Evolutionary conservation across 768 basidiomycete genomes (phyloP), one percentile per base, ranked within the genome.

Genomic region (Crassisporium funariophilum): DNA sequence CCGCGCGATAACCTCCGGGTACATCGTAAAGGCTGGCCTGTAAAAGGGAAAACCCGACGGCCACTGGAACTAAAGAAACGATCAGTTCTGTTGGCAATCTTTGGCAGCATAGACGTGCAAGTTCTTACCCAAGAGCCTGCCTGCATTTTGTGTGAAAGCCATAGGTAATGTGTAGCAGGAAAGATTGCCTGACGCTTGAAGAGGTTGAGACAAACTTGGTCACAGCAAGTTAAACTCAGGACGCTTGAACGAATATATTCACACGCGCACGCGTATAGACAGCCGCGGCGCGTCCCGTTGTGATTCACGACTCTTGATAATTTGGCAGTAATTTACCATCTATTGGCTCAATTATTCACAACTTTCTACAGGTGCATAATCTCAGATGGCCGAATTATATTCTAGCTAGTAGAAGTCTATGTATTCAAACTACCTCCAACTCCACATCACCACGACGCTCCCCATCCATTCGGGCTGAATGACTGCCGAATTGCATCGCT

Each of bases 401-500:
- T 33, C 16, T 7, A 12, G 31, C 6, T 11, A 25, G 35, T 17
- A 20, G 31, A 29, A 15, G 21, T 43, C 39, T 47, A 21, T 12
- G 29, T 46, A 61, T 31, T 71, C 62, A n/a, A n/a, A n/a, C n/a
- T n/a, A n/a, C n/a, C n/a, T n/a, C n/a, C 55, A 76, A 52, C 6
- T 61, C 49, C 16, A 57, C 59, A 61, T 83, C 80, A 2, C 86
- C 88, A 27, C 77, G 75, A 47, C 65, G 68, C 37, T 81, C 79
- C 2, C 81, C 84, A 13, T 85, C 83, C 90, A 93, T 91, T 48
- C 89, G 72, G 13, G 91, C 91, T 22, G 90, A 88, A 66, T 84
- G 83, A 58, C 81, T 89, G 13, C 95, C 95, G 69, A 99, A 99
- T 59, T 98, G 97, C 89, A 98, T 97, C 11, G 97, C 97, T 48